A percentile compares a stretch with the other conserved stretches of the same genome.
Evolutionary conservation across 2,329 filamentous ascomycete genomes (phyloP).

Genomic region (Cryphonectria carpinicola): DNA sequence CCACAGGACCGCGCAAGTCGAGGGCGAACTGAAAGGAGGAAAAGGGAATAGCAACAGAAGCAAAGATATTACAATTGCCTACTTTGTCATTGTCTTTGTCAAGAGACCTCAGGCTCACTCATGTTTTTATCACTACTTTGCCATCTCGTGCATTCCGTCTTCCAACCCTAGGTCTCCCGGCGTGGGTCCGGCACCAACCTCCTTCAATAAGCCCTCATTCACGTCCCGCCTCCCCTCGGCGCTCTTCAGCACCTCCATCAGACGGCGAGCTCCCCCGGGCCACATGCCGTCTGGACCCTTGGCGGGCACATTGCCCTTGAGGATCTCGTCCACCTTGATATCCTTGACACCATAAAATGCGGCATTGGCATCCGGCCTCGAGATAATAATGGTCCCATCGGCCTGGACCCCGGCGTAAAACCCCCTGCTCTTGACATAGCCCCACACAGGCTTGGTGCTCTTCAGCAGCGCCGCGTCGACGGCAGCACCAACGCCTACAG

Average conservation of each 20-base stretch:
- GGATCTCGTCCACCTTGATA: constrained; percentile 29
- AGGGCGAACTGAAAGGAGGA: not conserved
- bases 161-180: constrained; percentile 69
- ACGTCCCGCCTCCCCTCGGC: constrained; percentile 30
- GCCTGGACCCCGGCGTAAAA: constrained; percentile 73
- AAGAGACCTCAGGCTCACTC: not conserved
- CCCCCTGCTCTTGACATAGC: constrained; percentile 72
- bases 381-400: constrained; percentile 76
- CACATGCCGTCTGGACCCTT: constrained; percentile 23
- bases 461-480: constrained; percentile 61
- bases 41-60: not conserved
- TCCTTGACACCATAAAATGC: constrained; percentile 63
- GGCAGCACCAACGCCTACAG: constrained; percentile 62
- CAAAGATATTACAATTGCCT: not conserved
- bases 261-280: constrained; percentile 25
- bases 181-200: constrained; percentile 70
- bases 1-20: not conserved
- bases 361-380: constrained; percentile 72
- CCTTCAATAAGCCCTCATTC: constrained; percentile 29
- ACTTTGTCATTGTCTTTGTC: not conserved
- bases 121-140: not conserved
- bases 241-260: constrained; percentile 32
- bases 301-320: constrained; percentile 29
- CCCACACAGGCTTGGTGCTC: constrained; percentile 63
- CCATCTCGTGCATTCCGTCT: not conserved